A percentile compares a stretch with the other conserved stretches of the same genome.
These are phyloP conservation scores for Saccharomyces pastorianus DNA, from an alignment of 1,139 yeast species.

Conservation along the genomic window DNA sequence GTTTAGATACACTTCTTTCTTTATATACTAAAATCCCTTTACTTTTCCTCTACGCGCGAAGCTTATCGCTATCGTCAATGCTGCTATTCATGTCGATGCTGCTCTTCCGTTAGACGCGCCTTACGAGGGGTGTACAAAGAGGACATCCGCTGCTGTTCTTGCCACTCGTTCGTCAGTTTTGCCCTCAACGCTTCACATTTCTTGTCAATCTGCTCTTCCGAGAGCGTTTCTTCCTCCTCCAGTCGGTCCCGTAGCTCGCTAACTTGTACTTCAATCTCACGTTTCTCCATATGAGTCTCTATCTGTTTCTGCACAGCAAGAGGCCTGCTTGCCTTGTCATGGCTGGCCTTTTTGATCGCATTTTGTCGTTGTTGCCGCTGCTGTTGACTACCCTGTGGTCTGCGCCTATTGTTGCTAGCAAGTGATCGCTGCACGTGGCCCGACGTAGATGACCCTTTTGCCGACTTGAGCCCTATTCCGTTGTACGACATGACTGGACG, in stretches of 20 bases:
- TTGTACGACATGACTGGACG: conserved; percentile 18
- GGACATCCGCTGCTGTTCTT: conserved; percentile 3
- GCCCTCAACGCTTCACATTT: conserved; percentile 14
- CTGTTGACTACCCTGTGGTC: neutral
- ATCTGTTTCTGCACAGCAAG: conserved; percentile 4
- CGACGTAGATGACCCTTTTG: conserved; percentile 30
- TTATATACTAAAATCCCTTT: neutral
- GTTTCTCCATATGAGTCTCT: conserved; percentile 8
- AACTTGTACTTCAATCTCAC: conserved; percentile 21
- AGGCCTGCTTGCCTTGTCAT: neutral
- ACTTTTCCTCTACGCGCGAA: neutral
- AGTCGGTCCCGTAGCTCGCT: conserved; percentile 20
- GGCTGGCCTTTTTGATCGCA: neutral
- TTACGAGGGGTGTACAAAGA: conserved; percentile 5
- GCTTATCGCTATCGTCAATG: neutral
- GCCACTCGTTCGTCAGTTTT: conserved; percentile 4
- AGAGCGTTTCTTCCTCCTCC: conserved; percentile 14
- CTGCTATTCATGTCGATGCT: neutral
- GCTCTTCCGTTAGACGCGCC: conserved; percentile 2
- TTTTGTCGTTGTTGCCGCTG: neutral
- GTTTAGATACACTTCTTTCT: neutral
- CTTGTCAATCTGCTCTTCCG: conserved; percentile 15
- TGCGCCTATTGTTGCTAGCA: conserved; percentile 9
- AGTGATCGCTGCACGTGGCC: conserved; percentile 27
- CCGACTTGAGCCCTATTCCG: conserved; percentile 27